Evolutionary conservation across 441 rosid species (phyloP), one percentile per base, ranked within the genome.

Genomic region (Populus hybrid): DNA sequence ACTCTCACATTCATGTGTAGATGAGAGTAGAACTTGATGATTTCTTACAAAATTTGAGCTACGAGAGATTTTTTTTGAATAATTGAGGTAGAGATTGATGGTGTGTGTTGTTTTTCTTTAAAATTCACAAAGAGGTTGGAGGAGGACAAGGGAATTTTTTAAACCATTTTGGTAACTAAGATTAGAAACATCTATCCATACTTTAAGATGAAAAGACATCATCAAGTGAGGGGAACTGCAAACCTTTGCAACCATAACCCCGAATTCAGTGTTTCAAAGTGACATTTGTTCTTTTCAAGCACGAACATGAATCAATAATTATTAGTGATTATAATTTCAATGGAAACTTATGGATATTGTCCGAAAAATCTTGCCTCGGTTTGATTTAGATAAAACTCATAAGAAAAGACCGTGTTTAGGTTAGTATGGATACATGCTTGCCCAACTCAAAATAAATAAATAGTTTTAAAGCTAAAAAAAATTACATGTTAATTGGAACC

Each of bases 331-430:
- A 10, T 8, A 10, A 40, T 10, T 34, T 34, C 36, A 6, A 6
- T 6, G 36, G 8, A 34, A 34, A 34, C 36, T 1, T 1, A 34
- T 34, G 36, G 8, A 34, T 1, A 34, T 34, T 34, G 36, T 6
- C 8, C 7, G 36, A 34, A 34, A 28, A 28, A 6, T 34, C 6
- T 34, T 1, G 36, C 6, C 36, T 34, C 1, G 1, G 6, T 6
- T 1, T 6, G 8, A 1, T 6, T 34, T 0, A 6, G 2, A 8
- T 1, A 34, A 34, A 34, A 34, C 36, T 34, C 1, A 0, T 0
- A 34, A 34, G 8, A 34, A 6, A 34, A 34, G 2, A 8, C 0
- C 1, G 36, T 7, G 36, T 34, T 6, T 34, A 1, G 0, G 36
- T 34, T 6, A 0, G 8, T 6, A 34, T 1, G 36, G 1, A 34